Evolutionary conservation across 345 rosid species (phyloP).

Genomic region (Salix koriyanagi): DNA sequence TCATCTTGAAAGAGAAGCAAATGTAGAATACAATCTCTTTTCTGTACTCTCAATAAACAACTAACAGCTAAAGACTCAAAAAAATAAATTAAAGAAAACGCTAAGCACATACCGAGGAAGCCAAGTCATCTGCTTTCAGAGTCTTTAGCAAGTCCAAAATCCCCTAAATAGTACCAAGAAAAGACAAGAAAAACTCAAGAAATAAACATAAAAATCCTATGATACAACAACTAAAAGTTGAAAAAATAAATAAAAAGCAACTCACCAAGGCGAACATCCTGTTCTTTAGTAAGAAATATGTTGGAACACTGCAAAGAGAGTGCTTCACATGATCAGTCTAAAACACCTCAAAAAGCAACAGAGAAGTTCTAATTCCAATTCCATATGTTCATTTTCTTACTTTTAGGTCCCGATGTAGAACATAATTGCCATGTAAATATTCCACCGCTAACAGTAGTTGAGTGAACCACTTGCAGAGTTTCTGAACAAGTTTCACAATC

Average conservation of each 20-base stretch:
- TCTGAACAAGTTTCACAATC: conserved; percentile 37
- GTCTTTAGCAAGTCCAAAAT: conserved; percentile 98
- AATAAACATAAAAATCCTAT: background rate
- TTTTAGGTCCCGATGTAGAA: conserved; percentile 91
- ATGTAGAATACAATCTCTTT: background rate
- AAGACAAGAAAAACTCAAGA: background rate
- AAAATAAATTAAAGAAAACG: background rate
- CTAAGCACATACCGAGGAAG: conserved; percentile 72
- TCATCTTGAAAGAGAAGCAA: background rate
- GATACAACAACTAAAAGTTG: conserved; percentile 5
- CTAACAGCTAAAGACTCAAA: background rate
- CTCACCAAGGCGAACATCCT: conserved; percentile 90
- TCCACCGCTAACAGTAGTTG: conserved; percentile 89
- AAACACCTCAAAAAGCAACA: conserved; percentile 9
- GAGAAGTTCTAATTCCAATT: conserved; percentile 13
- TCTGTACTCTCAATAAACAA: background rate
- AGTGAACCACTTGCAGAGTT: conserved; percentile 96
- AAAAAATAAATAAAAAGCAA: conserved; percentile 10
- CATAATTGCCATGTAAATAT: conserved; percentile 90
- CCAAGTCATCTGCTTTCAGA: conserved; percentile 87
- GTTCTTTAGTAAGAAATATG: conserved; percentile 94
- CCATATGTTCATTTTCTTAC: conserved; percentile 36
- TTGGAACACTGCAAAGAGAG: conserved; percentile 75
- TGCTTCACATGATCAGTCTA: conserved; percentile 28
- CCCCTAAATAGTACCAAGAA: conserved; percentile 53